phyloP scores from a whole-genome alignment of 2,329 filamentous ascomycete genomes.

The Fusarium tricinctum region DNA sequence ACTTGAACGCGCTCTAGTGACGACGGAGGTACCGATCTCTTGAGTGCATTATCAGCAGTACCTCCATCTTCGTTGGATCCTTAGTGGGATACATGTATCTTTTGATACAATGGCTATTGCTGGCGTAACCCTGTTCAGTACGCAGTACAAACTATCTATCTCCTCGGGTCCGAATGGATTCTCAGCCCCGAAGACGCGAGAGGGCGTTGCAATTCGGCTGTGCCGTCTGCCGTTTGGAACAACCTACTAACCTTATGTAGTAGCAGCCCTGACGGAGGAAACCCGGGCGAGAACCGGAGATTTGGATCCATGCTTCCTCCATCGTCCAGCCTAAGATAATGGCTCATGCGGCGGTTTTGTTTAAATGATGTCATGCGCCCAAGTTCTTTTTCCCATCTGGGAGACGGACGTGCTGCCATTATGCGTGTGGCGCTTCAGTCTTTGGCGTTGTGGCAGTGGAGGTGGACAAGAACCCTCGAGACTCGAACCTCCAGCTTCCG shows the following conservation, averaged over 20 bases:
- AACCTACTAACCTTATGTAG: background rate
- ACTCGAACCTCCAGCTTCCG: conserved; percentile 26
- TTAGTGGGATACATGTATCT: too few species aligned
- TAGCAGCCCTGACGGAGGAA: conserved; percentile 23
- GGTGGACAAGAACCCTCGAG: conserved; percentile 10
- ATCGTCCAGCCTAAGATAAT: background rate
- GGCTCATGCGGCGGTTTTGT: background rate
- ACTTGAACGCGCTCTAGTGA: too few species aligned
- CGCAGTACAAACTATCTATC: too few species aligned
- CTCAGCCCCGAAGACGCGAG: conserved; percentile 34
- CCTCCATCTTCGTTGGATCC: too few species aligned
- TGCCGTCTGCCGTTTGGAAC: conserved; percentile 7
- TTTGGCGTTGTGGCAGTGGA: conserved; percentile 7
- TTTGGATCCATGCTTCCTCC: conserved; percentile 10
- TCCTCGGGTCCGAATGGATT: background rate
- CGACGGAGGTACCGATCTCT: too few species aligned
- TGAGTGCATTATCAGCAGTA: too few species aligned
- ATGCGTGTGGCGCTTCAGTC: conserved; percentile 23
- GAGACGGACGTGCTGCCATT: conserved; percentile 2
- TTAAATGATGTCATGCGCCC: conserved; percentile 33
- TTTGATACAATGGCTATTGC: too few species aligned
- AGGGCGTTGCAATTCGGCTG: conserved; percentile 9
- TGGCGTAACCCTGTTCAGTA: too few species aligned
- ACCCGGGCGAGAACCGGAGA: conserved; percentile 39
- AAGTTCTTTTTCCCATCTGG: background rate